Conservation (phyloP, 2,329 filamentous ascomycete species). For the Alternaria tenuissima region DNA sequence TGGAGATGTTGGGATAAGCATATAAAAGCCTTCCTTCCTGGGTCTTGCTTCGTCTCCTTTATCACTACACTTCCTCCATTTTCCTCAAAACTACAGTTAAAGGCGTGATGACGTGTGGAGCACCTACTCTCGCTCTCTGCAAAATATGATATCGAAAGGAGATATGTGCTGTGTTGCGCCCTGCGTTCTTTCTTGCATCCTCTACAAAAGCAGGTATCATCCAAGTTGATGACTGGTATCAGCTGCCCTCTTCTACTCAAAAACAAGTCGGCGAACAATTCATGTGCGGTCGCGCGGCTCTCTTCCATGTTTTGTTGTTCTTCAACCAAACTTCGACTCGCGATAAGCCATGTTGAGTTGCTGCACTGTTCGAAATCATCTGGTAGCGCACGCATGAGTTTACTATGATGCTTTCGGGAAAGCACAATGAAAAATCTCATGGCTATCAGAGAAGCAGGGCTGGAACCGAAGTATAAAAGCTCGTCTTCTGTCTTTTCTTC, state of each 20-base stretch:
- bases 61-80: background rate
- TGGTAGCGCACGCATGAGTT: background rate
- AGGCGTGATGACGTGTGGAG: background rate
- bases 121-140: background rate
- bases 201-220: background rate
- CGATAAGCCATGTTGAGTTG: background rate
- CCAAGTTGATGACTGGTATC: background rate
- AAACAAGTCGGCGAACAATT: background rate
- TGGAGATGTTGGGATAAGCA: background rate
- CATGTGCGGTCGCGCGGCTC: background rate
- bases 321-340: background rate
- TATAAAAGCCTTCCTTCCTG: background rate
- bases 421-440: rapidly evolving
- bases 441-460: background rate
- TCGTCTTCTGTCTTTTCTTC: rapidly evolving
- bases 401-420: background rate
- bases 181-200: background rate
- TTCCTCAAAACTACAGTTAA: background rate
- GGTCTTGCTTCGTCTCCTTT: background rate
- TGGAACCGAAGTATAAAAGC: background rate
- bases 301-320: background rate
- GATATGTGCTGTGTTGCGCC: background rate
- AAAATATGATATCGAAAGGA: rapidly evolving
- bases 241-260: background rate
- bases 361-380: background rate